These are phyloP conservation scores for Sclerotinia sclerotiorum DNA, from an alignment of 2,329 filamentous ascomycete species.

Conservation along the genomic window DNA sequence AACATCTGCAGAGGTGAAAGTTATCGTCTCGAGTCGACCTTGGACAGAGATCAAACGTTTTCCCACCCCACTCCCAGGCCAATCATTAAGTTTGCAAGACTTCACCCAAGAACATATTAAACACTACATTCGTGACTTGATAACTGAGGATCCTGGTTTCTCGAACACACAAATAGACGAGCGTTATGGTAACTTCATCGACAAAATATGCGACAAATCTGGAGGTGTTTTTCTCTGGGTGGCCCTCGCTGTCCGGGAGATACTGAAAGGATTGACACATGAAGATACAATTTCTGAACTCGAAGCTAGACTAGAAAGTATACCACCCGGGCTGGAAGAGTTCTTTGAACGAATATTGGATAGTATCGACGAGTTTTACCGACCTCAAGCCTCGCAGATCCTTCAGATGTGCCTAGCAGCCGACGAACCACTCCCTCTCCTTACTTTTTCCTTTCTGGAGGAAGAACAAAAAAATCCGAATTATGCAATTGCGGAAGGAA, in stretches of 20 bases:
- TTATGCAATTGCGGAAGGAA: no score
- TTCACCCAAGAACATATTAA: not conserved
- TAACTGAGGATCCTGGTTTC: not conserved
- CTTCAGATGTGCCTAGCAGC: not conserved
- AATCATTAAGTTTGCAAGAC: not conserved
- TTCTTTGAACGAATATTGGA: not conserved
- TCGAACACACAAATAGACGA: not conserved
- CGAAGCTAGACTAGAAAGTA: not conserved
- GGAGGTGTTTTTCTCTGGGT: constrained; percentile 2
- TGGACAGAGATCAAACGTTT: not conserved
- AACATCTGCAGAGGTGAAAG: not conserved
- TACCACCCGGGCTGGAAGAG: not conserved
- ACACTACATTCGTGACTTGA: not conserved
- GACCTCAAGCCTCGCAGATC: not conserved
- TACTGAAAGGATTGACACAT: not conserved
- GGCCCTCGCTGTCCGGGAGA: not conserved
- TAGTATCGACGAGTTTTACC: not conserved
- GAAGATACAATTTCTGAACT: not conserved
- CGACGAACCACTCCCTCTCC: not conserved
- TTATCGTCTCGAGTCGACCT: constrained; percentile 3
- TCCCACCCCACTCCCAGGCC: not conserved
- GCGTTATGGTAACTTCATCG: not conserved
- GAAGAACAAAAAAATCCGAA: not conserved
- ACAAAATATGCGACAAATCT: not conserved
- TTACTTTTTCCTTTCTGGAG: not conserved